phyloP scores from a whole-genome alignment of 768 basidiomycete species.

The Lactifluus subvellereus region DNA sequence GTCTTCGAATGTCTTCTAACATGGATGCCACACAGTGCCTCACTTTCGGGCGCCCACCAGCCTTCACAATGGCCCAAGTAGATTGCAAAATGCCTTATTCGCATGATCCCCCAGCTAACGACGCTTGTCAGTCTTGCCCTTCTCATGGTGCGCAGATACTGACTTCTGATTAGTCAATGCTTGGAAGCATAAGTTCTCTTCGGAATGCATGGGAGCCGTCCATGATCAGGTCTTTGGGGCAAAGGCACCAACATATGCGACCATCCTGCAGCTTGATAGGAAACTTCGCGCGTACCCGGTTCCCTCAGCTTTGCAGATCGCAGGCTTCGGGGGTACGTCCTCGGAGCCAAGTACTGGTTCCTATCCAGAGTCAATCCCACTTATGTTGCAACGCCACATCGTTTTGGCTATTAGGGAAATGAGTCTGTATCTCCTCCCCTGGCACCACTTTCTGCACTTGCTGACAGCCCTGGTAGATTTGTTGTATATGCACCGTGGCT shows the following conservation, averaged over 20 bases:
- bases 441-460: not conserved
- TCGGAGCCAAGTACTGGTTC: conserved; percentile 26
- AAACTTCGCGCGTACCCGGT: conserved; percentile 58
- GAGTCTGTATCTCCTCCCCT: conserved; percentile 35
- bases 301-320: conserved; percentile 56
- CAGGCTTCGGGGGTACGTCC: conserved; percentile 50
- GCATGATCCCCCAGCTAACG: conserved; percentile 42
- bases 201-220: conserved; percentile 56
- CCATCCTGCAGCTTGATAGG: conserved; percentile 58
- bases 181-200: conserved; percentile 65
- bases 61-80: conserved; percentile 40
- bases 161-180: conserved; percentile 41
- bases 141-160: conserved; percentile 25
- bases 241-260: conserved; percentile 51
- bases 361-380: conserved; percentile 46
- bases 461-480: conserved; percentile 8
- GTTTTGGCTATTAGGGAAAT: conserved; percentile 65
- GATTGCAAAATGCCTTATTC: conserved; percentile 35
- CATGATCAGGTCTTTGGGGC: conserved; percentile 67
- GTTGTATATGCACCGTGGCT: conserved; percentile 71
- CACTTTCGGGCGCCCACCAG: conserved; percentile 65
- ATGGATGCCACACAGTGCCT: conserved; percentile 42
- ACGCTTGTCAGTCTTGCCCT: conserved; percentile 51
- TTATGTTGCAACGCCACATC: conserved; percentile 63
- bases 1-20: not conserved